A percentile compares a stretch with the other conserved stretches of the same genome.
Evolutionary conservation across 805 yeast species (phyloP).

Genomic region (Candida anglica): DNA sequence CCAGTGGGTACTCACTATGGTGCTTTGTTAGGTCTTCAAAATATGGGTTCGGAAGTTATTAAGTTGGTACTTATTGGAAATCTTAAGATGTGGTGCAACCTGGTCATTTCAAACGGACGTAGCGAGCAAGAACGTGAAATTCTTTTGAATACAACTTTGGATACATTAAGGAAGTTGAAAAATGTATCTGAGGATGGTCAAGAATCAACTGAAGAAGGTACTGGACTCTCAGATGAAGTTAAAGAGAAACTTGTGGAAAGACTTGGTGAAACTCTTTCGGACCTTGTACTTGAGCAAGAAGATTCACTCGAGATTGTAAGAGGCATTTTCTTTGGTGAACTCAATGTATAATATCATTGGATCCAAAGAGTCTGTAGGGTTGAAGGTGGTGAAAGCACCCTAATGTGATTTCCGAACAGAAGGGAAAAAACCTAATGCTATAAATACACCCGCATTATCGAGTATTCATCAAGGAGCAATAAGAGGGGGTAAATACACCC

Average conservation of each 20-base stretch:
- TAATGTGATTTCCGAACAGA: too few relatives aligned
- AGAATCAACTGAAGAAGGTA: constrained; percentile 18
- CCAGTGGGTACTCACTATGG: constrained; percentile 93
- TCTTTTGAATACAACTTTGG: constrained; percentile 47
- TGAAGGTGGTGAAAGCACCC: too few relatives aligned
- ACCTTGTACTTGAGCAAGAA: constrained; percentile 42
- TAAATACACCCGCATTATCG: too few relatives aligned
- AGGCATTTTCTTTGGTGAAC: constrained; percentile 74
- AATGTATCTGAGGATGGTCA: constrained; percentile 15
- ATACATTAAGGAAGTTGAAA: constrained; percentile 49
- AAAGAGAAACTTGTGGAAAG: constrained; percentile 46
- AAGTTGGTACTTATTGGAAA: constrained; percentile 83
- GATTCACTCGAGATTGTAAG: constrained; percentile 49
- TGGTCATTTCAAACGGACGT: constrained; percentile 45
- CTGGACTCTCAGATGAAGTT: constrained; percentile 28
- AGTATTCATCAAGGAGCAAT: too few relatives aligned
- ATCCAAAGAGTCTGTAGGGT: too few relatives aligned
- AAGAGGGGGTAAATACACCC: too few relatives aligned
- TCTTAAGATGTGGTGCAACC: constrained; percentile 70
- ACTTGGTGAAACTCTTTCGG: constrained; percentile 58
- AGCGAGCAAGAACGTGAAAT: constrained; percentile 43
- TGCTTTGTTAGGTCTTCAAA: constrained; percentile 77
- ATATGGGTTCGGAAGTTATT: constrained; percentile 83
- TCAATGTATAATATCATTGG: constrained; percentile 16
- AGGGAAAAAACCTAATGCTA: neutral